A percentile compares a stretch with the other conserved stretches of the same genome.
Evolutionary conservation across 345 rosid species (phyloP).

Genomic region (Erucastrum elatum): DNA sequence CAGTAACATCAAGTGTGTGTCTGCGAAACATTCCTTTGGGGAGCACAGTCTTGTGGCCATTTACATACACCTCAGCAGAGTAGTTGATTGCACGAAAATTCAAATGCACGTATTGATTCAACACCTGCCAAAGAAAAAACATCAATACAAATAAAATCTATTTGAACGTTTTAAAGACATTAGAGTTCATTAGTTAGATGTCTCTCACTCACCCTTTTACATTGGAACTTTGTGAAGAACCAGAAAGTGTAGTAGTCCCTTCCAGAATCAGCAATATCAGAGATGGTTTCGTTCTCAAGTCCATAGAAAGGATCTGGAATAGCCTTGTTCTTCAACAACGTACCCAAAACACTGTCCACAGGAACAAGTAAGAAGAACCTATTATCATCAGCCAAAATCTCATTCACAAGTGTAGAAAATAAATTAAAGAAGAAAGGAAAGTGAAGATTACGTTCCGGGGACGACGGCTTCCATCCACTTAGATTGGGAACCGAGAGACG

Average conservation of each 20-base stretch:
- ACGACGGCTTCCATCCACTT: conserved; percentile 92
- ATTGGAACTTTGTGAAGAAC: conserved; percentile 78
- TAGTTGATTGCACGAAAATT: conserved; percentile 94
- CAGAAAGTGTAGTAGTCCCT: conserved; percentile 95
- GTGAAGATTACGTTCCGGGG: conserved; percentile 83
- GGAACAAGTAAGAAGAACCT: conserved; percentile 4
- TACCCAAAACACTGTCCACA: conserved; percentile 73
- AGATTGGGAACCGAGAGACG: conserved; percentile 45
- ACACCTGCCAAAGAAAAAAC: conserved; percentile 50
- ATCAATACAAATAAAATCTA: no score
- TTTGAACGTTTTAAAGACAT: background rate
- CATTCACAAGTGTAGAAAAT: background rate
- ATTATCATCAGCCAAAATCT: background rate
- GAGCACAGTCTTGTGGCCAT: conserved; percentile 70
- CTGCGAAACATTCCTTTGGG: conserved; percentile 98
- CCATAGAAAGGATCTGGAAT: conserved; percentile 96
- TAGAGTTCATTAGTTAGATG: no score
- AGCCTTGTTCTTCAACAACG: conserved; percentile 70
- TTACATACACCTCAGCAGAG: conserved; percentile 79
- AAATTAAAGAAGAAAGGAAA: background rate
- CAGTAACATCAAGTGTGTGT: conserved; percentile 74
- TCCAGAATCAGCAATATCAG: conserved; percentile 91
- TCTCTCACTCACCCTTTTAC: conserved; percentile 57
- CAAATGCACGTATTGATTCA: conserved; percentile 67
- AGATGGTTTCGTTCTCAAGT: conserved; percentile 67